These are phyloP conservation scores for Dothideomycetes sp. DNA, from an alignment of 2,329 filamentous ascomycete genomes.

Conservation along the genomic window DNA sequence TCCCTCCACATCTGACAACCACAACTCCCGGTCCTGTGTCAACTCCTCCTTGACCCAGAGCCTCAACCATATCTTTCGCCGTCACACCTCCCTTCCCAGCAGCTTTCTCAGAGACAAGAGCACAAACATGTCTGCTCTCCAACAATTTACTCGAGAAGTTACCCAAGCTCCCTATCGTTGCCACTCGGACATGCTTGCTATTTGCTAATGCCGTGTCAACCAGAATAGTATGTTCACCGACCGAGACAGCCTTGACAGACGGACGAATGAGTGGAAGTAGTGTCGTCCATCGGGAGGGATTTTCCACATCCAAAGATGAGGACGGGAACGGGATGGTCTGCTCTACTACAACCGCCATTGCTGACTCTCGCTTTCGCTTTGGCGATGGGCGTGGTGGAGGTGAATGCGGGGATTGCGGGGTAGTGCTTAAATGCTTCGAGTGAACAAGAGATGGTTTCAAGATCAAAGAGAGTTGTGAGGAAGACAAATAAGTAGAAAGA, in stretches of 20 bases:
- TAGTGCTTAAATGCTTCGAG: no score
- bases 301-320: conserved; percentile 18
- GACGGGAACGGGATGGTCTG: conserved; percentile 23
- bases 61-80: conserved; percentile 18
- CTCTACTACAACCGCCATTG: conserved; percentile 24
- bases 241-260: conserved; percentile 16
- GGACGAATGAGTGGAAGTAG: conserved; percentile 24
- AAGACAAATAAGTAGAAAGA: no score
- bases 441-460: no score
- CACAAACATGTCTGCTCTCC: conserved; percentile 21
- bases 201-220: conserved; percentile 18
- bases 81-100: conserved; percentile 12
- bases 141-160: conserved; percentile 24
- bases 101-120: conserved; percentile 18
- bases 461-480: no score
- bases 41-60: conserved; percentile 15
- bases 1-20: conserved; percentile 17
- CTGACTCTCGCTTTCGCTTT: no score
- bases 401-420: conserved; percentile 5
- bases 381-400: no score
- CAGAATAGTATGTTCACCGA: conserved; percentile 18
- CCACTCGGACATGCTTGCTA: conserved; percentile 17
- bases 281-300: conserved; percentile 20
- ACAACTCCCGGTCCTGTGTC: conserved; percentile 17
- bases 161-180: conserved; percentile 17